Base-by-base conservation (phyloP, 768 basidiomycete species). In the Brasilioporus rufonigricans region DNA sequence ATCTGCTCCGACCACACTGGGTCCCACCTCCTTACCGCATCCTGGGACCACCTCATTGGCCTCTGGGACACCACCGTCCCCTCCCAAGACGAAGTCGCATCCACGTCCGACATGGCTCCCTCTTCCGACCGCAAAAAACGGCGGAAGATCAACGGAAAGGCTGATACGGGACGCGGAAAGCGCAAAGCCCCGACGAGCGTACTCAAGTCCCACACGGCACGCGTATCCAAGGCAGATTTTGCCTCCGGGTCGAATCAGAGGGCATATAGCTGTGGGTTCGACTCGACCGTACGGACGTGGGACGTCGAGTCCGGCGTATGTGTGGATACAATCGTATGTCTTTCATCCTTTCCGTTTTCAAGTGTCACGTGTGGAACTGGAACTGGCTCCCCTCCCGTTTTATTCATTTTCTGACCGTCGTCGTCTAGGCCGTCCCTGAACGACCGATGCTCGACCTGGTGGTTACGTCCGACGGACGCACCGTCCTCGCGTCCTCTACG, bases 211-310 rank as follows among this genome's bases (percentile, higher is more conserved):
- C 97, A 98, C 69, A 86, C 85, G 0, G 88, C 80, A 19, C 78
- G 91, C 13, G 87, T 98, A 1, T 93, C 92, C 6, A 84, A 81
- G 33, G 86, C 82, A 4, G 64, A 82, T 0, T 95, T 90, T 72
- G 70, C 71, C 12, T 65, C 67, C 4, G 76, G 72, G 48, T 65
- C 62, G 19, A 66, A 58, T 38, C 49, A 65, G 48, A 57, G 71
- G 52, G 93, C 86, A 27, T 83, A 85, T 58, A 92, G 89, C 61
- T 87, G 86, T 64, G 90, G 91, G 0, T 91, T 92, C 65, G 95
- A 97, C 71, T 96, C 94, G 27, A 92, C 92, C 0, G 84, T 98
- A 6, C 78, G 93, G 23, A 74, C 79, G 2, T 99, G 96, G 96
- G 93, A 97, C 64, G 76, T 87, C 4, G 88, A 91, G 61, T 79